Percentiles rank a stretch among this genome's conserved stretches.
Conservation (phyloP, 495 filamentous ascomycete genomes). For the Penicillium bovifimosum region DNA sequence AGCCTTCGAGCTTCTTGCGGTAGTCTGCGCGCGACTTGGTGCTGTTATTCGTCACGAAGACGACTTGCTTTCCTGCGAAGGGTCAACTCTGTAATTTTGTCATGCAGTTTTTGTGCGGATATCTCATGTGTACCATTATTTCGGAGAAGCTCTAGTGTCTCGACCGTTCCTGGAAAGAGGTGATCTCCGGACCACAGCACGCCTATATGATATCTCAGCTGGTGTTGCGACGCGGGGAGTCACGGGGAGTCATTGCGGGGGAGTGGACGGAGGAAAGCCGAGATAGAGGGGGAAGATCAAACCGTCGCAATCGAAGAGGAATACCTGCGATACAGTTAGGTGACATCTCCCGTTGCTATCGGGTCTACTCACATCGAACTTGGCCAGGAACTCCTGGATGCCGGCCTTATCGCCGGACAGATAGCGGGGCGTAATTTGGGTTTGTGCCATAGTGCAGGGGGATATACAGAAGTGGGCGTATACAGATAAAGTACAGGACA, state of each 20-base stretch:
- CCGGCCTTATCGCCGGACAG: conserved; percentile 71
- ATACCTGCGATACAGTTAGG: conserved; percentile 54
- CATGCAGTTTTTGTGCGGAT: conserved; percentile 11
- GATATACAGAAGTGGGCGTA: not conserved
- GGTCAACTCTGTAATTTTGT: not conserved
- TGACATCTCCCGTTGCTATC: not conserved
- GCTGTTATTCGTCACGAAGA: conserved; percentile 99
- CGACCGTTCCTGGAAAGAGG: conserved; percentile 73
- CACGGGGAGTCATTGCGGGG: not conserved
- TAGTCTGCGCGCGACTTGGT: conserved; percentile 93
- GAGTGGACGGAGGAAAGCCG: conserved; percentile 2
- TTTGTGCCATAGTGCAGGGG: conserved; percentile 12
- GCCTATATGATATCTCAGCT: conserved; percentile 47
- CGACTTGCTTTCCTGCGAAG: conserved; percentile 71
- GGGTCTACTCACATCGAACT: conserved; percentile 73
- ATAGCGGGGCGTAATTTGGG: conserved; percentile 52
- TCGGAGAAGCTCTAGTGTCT: conserved; percentile 76
- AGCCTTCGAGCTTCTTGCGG: conserved; percentile 75
- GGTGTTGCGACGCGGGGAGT: conserved; percentile 11
- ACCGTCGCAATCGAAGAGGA: conserved; percentile 98
- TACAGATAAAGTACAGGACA: not conserved
- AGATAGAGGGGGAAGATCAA: conserved; percentile 22
- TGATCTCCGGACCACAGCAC: conserved; percentile 95
- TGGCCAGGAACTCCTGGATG: conserved; percentile 76
- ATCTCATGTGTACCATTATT: conserved; percentile 55